Evolutionary conservation across 2,329 filamentous ascomycete species (phyloP).

Genomic region (Curvularia verruculosa): DNA sequence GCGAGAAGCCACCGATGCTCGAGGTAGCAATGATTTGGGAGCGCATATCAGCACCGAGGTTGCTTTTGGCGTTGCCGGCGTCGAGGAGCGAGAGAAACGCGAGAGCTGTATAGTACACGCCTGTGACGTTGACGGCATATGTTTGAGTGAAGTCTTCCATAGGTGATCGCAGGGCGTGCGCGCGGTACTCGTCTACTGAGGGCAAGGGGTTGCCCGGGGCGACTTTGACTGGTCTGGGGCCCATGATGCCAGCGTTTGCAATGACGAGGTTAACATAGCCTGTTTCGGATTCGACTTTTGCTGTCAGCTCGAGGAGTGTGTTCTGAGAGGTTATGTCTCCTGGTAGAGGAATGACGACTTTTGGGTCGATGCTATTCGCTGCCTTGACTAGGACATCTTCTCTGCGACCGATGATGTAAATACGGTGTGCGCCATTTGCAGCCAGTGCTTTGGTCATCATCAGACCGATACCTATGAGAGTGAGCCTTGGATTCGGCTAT

Average conservation of each 20-base stretch:
- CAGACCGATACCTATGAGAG: conserved; percentile 23
- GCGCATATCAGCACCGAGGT: conserved; percentile 14
- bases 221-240: conserved; percentile 25
- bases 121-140: conserved; percentile 51
- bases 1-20: conserved; percentile 15
- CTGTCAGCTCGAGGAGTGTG: conserved; percentile 20
- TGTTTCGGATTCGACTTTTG: conserved; percentile 15
- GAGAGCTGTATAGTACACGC: conserved; percentile 50
- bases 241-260: conserved; percentile 35
- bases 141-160: conserved; percentile 41
- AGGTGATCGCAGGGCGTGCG: conserved; percentile 25
- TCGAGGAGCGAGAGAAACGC: conserved; percentile 53
- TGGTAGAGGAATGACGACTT: conserved; percentile 23
- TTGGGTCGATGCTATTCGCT: conserved; percentile 17
- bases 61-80: conserved; percentile 43
- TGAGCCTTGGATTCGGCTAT: background rate
- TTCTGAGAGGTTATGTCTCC: conserved; percentile 29
- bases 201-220: conserved; percentile 15
- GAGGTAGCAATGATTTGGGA: conserved; percentile 32
- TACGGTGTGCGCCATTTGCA: conserved; percentile 24
- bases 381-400: conserved; percentile 18
- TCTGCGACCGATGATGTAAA: conserved; percentile 32
- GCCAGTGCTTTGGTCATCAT: conserved; percentile 29
- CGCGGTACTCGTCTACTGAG: conserved; percentile 24
- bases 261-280: conserved; percentile 32